These are phyloP conservation scores for Sarocladiaceae sp. DNA, from an alignment of 2,329 filamentous ascomycete genomes.

Conservation along the genomic window DNA sequence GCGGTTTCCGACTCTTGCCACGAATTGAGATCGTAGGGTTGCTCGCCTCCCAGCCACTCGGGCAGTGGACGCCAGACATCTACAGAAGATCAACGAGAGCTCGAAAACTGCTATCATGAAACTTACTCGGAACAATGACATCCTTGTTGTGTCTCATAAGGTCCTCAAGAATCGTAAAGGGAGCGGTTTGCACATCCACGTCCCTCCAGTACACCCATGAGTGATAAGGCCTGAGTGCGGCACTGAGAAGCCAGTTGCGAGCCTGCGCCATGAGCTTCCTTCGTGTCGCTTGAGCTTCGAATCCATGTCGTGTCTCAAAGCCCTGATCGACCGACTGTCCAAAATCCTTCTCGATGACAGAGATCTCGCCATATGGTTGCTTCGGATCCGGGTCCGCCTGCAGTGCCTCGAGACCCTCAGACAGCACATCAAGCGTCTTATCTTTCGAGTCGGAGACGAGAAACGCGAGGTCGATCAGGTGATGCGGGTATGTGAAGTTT, in stretches of 20 bases:
- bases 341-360: constrained; percentile 97
- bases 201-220: constrained; percentile 99
- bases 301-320: constrained; percentile 94
- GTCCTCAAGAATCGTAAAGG: constrained; percentile 93
- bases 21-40: constrained; percentile 96
- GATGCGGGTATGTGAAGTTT: constrained; percentile 96
- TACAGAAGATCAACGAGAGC: constrained; percentile 31
- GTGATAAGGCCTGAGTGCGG: constrained; percentile 86
- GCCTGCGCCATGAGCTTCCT: constrained; percentile 98
- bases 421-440: constrained; percentile 70
- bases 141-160: constrained; percentile 99
- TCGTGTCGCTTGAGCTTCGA: constrained; percentile 87
- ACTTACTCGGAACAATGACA: constrained; percentile 94
- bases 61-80: constrained; percentile 98
- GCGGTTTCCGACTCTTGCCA: constrained; percentile 99
- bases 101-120: neutral
- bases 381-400: constrained; percentile 74
- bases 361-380: constrained; percentile 89
- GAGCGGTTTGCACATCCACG: constrained; percentile 95
- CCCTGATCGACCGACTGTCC: constrained; percentile 97
- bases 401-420: constrained; percentile 67
- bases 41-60: constrained; percentile 97
- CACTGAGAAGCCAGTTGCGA: constrained; percentile 92
- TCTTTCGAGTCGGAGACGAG: constrained; percentile 97
- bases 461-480: constrained; percentile 93